phyloP scores from a whole-genome alignment of 768 basidiomycete genomes.

The Galerina marginata region DNA sequence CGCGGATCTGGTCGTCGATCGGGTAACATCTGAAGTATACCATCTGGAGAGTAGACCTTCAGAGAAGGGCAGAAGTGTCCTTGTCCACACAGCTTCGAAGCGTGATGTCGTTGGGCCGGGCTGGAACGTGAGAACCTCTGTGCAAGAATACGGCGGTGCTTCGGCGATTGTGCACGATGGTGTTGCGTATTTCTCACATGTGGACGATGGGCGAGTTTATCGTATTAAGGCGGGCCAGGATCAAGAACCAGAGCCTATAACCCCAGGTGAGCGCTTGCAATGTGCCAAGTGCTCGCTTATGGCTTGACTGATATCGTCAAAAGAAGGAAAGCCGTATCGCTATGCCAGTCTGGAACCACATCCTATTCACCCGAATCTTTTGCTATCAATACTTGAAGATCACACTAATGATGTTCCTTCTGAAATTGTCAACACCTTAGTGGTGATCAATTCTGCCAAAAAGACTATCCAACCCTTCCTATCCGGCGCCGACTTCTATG shows the following conservation, averaged over 20 bases:
- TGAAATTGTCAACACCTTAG: slow-evolving; percentile 60
- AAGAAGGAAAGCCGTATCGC: slow-evolving; percentile 56
- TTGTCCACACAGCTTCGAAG: slow-evolving; percentile 55
- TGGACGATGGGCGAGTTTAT: slow-evolving; percentile 59
- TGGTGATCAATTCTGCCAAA: slow-evolving; percentile 54
- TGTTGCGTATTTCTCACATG: slow-evolving; percentile 64
- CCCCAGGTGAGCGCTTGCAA: slow-evolving; percentile 57
- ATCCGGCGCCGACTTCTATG: slow-evolving; percentile 76
- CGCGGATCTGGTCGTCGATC: slow-evolving; percentile 62
- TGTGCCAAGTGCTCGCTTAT: slow-evolving; percentile 7
- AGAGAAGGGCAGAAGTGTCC: slow-evolving; percentile 53
- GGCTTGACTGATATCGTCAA: neutral
- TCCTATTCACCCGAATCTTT: slow-evolving; percentile 54
- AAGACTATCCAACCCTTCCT: slow-evolving; percentile 50
- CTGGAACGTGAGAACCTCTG: slow-evolving; percentile 65
- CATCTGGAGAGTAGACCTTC: slow-evolving; percentile 64
- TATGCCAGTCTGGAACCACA: slow-evolving; percentile 70
- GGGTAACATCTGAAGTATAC: slow-evolving; percentile 59
- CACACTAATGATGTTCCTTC: slow-evolving; percentile 61
- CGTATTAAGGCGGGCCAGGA: slow-evolving; percentile 34
- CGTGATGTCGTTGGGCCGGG: slow-evolving; percentile 58
- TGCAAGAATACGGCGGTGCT: slow-evolving; percentile 78
- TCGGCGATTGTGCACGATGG: slow-evolving; percentile 57
- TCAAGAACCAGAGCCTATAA: slow-evolving; percentile 61
- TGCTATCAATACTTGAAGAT: slow-evolving; percentile 73